Base-by-base conservation (phyloP, 2,329 filamentous ascomycete species). In the Ophiostoma australiae region DNA sequence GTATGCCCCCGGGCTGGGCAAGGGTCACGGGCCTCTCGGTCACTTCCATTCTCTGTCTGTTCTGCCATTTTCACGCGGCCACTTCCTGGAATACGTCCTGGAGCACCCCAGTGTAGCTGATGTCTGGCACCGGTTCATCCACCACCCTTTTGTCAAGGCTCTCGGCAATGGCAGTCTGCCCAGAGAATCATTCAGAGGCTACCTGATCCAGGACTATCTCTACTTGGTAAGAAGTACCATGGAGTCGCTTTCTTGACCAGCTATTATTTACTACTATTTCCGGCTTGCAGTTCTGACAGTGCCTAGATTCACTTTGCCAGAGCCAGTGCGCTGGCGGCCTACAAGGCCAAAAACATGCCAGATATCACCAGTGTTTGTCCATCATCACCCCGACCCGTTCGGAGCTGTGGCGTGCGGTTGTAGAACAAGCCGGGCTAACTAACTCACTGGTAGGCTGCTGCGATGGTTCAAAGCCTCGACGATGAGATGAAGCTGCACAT, bases 151-250 rank as follows among this genome's bases (percentile, higher is more conserved):
- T 77, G 91, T 97, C 61, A 83, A 89, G 76, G 87, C 86, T 17
- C 83, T 98, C 77, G 93, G 91, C 0, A 84, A 90, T 72, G 93
- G 93, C 0, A 90, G 86, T 8, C 82, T 98, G 27, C 90, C 91
- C 0, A 75, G 90, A 0, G 87, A 91, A 63, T 90, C 89, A 0
- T 98, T 97, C 83, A 95, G 93, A 79, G 86, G 90, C 55, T 98
- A 97, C 78, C 87, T 98, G 71, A 85, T 95, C 11, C 94, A 98
- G 76, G 94, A 98, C 77, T 97, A 97, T 76, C 84, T 97, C 4
- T 98, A 95, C 77, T 82, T 97, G 63, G 91, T 95, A 76, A 20
- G 44, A 48, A 48, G 4, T 3, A 48, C n/a, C 61, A 84, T 68
- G 6, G 1, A 6, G 13, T 7, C 15, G 33, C 35, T 65, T 20